Conservation (phyloP, 2,329 filamentous ascomycete genomes). For the Blumeriella jaapii region DNA sequence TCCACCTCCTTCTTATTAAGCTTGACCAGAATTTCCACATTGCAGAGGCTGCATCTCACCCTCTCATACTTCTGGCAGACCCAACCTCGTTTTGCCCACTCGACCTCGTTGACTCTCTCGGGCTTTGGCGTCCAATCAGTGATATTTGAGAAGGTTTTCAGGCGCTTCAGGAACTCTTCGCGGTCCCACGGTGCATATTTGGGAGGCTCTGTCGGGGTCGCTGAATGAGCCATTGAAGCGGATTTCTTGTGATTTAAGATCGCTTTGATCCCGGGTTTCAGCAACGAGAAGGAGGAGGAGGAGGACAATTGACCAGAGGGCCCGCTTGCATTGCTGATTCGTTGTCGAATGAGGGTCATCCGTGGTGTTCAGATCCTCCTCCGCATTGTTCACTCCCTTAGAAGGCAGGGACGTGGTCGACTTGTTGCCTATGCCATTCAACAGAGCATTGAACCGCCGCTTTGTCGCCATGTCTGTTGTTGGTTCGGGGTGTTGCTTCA, state of each 20-base stretch:
- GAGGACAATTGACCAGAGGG: slow-evolving; percentile 5
- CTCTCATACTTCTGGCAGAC: slow-evolving; percentile 72
- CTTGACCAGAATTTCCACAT: slow-evolving; percentile 73
- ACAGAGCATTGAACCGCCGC: slow-evolving; percentile 67
- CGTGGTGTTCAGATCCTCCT: slow-evolving; percentile 24
- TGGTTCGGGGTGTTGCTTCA: too few relatives aligned
- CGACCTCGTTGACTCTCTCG: slow-evolving; percentile 71
- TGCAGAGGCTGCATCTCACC: slow-evolving; percentile 76
- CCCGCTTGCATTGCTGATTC: slow-evolving; percentile 16
- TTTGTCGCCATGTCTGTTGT: slow-evolving; percentile 55
- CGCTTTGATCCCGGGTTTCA: slow-evolving; percentile 7
- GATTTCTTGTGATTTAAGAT: slow-evolving; percentile 21
- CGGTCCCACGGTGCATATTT: slow-evolving; percentile 84
- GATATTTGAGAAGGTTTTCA: slow-evolving; percentile 83
- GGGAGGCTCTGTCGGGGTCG: slow-evolving; percentile 31
- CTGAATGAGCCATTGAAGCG: slow-evolving; percentile 12
- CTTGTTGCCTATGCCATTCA: slow-evolving; percentile 51
- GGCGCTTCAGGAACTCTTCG: slow-evolving; percentile 64
- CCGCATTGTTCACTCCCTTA: slow-evolving; percentile 29
- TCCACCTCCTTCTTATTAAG: slow-evolving; percentile 51
- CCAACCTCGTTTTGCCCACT: slow-evolving; percentile 94
- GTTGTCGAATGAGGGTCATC: slow-evolving; percentile 21
- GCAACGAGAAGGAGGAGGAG: slow-evolving; percentile 1
- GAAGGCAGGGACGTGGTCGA: slow-evolving; percentile 32
- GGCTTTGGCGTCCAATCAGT: slow-evolving; percentile 93